Evolutionary conservation across 2,329 filamentous ascomycete genomes (phyloP).

Genomic region (Penicillium sp.): DNA sequence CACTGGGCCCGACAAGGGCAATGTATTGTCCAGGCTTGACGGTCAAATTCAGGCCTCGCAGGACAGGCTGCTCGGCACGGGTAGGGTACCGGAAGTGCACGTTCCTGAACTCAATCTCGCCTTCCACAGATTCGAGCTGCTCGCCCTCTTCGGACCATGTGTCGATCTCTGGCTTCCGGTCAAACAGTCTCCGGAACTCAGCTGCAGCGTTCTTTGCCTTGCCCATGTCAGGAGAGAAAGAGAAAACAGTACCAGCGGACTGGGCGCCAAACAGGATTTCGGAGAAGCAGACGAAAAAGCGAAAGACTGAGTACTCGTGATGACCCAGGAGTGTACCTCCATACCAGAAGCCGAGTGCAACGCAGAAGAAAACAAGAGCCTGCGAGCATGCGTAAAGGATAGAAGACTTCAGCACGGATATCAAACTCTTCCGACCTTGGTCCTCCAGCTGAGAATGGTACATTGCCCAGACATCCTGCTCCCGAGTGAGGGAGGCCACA

Average conservation of each 20-base stretch:
- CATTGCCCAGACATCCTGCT: constrained; percentile 64
- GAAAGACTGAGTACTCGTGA: constrained; percentile 64
- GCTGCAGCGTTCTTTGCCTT: constrained; percentile 79
- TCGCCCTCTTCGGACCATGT: constrained; percentile 68
- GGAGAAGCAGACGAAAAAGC: constrained; percentile 87
- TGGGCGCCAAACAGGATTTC: constrained; percentile 85
- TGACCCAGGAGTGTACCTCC: constrained; percentile 64
- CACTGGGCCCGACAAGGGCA: constrained; percentile 85
- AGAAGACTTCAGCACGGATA: constrained; percentile 67
- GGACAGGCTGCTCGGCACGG: constrained; percentile 79
- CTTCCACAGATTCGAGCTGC: constrained; percentile 57
- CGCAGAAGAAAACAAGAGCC: constrained; percentile 70
- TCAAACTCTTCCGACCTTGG: constrained; percentile 60
- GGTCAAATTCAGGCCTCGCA: constrained; percentile 63
- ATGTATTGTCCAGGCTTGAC: constrained; percentile 42
- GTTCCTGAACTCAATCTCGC: constrained; percentile 76
- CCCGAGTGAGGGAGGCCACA: constrained; percentile 79
- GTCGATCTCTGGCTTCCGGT: constrained; percentile 72
- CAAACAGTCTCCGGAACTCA: constrained; percentile 73
- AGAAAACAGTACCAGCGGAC: constrained; percentile 81
- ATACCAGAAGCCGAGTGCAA: constrained; percentile 85
- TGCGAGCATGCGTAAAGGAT: constrained; percentile 74
- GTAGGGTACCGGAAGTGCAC: constrained; percentile 94
- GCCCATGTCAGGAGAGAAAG: constrained; percentile 82
- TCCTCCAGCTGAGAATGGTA: constrained; percentile 60